A percentile compares a stretch with the other conserved stretches of the same genome.
Conservation (phyloP, 139 green algal genomes). For the Tetradesmus lagerheimii region DNA sequence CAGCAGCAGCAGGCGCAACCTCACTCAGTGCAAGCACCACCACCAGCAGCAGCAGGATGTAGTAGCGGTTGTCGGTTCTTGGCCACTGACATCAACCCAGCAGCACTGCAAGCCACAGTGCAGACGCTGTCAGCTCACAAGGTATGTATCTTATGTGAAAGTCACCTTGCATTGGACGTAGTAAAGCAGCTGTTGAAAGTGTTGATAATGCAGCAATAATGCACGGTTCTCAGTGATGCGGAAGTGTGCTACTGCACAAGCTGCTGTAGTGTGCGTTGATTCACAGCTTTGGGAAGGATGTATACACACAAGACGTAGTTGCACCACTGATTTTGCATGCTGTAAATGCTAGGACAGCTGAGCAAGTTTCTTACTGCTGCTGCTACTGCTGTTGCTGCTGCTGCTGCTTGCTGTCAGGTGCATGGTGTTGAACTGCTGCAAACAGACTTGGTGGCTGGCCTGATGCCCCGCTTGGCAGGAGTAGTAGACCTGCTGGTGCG, state of each 20-base stretch:
- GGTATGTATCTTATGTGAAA: conserved; percentile 2
- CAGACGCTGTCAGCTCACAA: conserved; percentile 70
- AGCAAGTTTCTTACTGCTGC: background rate
- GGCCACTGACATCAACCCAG: conserved; percentile 74
- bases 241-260: no score
- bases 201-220: no score
- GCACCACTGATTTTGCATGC: background rate
- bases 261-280: no score
- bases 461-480: conserved; percentile 52
- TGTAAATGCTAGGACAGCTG: background rate
- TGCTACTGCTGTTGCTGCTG: background rate
- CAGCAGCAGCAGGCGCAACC: background rate
- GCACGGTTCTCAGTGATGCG: no score
- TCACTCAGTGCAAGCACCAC: background rate
- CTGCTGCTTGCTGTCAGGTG: conserved; percentile 47
- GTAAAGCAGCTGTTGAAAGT: no score
- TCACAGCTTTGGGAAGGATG: no score
- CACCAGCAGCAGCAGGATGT: background rate
- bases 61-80: conserved; percentile 44
- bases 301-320: no score
- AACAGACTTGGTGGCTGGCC: conserved; percentile 54
- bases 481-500: conserved; percentile 71
- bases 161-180: no score
- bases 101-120: conserved; percentile 63
- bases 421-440: conserved; percentile 63